Evolutionary conservation across 1,284 basidiomycete genomes (phyloP), one percentile per base, ranked within the genome.

Genomic region (Marasmius tenuissimus): DNA sequence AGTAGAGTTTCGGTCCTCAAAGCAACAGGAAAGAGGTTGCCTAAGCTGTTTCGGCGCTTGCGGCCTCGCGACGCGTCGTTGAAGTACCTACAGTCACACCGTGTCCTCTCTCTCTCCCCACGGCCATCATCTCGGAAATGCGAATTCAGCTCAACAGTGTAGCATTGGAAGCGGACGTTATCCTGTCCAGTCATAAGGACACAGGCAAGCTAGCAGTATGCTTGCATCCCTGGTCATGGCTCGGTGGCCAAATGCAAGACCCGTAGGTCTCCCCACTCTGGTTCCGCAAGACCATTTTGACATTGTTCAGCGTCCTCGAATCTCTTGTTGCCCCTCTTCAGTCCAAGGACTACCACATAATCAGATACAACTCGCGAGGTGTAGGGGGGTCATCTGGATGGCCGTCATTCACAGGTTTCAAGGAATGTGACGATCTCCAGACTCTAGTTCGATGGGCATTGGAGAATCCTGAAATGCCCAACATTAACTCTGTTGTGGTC

Each of bases 181-280:
- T 27, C 27, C 27, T 27, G 27, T 27, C 27, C 27, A 27, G 27
- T 27, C 2, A 27, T 27, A 27, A 27, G 4, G 27, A 27, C 27
- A 27, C 27, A 6, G 51, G 45, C 27, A 85, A 82, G 62, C 71
- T 88, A 6, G 90, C 86, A 0, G 73, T 93, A 10, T 86, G 86
- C 64, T 75, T 91, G 14, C 91, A 93, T 68, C 91, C 91, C 11
- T 93, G 90, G 90, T 87, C 88, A 16, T 86, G 89, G 81, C 78
- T 93, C 0, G 91, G 91, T 4, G 91, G 91, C 4, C 78, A 75
- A 59, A 90, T 88, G 84, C 71, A 85, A 64, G 91, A 93, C 68
- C 82, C 87, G 91, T 92, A 70, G 69, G 89, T 80, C 48, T 59
- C 62, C 45, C 61, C 34, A 47, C 12, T 9, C 48, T 7, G 47